Percentiles rank a stretch among this genome's conserved stretches.
Conservation (phyloP, 805 yeast species). For the Pichia cabralensis region DNA sequence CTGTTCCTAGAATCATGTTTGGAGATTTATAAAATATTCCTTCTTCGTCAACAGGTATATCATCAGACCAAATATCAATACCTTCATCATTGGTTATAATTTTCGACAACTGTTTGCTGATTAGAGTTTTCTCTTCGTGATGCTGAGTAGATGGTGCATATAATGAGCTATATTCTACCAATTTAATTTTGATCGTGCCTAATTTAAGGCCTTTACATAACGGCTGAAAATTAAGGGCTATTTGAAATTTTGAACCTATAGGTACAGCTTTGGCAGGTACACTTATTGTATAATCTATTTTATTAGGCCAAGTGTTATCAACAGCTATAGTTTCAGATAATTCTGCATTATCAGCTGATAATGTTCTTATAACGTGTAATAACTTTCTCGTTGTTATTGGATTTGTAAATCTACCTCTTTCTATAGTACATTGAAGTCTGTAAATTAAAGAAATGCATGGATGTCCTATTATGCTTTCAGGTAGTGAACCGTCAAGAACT, state of each 20-base stretch:
- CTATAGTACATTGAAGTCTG: slow-evolving; percentile 68
- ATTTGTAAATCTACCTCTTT: slow-evolving; percentile 67
- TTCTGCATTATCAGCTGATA: slow-evolving; percentile 81
- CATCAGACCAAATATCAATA: slow-evolving; percentile 30
- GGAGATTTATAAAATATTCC: slow-evolving; percentile 27
- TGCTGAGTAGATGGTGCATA: slow-evolving; percentile 51
- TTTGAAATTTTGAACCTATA: slow-evolving; percentile 69
- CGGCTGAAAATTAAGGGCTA: slow-evolving; percentile 67
- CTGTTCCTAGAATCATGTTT: slow-evolving; percentile 30
- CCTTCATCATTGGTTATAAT: slow-evolving; percentile 31
- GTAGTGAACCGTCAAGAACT: slow-evolving; percentile 70
- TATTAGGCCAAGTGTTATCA: slow-evolving; percentile 91
- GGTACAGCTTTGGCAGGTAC: slow-evolving; percentile 86
- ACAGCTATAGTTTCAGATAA: slow-evolving; percentile 86
- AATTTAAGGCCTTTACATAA: slow-evolving; percentile 68
- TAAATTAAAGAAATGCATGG: slow-evolving; percentile 70
- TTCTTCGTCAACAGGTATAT: slow-evolving; percentile 26
- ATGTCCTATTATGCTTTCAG: slow-evolving; percentile 86
- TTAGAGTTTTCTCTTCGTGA: slow-evolving; percentile 51
- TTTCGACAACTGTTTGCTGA: slow-evolving; percentile 35
- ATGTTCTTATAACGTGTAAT: slow-evolving; percentile 72
- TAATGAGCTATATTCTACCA: slow-evolving; percentile 55
- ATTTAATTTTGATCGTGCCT: slow-evolving; percentile 59
- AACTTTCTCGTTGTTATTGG: slow-evolving; percentile 60
- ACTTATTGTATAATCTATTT: slow-evolving; percentile 81